phyloP scores from a whole-genome alignment of 805 yeast species.

The Cyberlindnera galapagoensis region DNA sequence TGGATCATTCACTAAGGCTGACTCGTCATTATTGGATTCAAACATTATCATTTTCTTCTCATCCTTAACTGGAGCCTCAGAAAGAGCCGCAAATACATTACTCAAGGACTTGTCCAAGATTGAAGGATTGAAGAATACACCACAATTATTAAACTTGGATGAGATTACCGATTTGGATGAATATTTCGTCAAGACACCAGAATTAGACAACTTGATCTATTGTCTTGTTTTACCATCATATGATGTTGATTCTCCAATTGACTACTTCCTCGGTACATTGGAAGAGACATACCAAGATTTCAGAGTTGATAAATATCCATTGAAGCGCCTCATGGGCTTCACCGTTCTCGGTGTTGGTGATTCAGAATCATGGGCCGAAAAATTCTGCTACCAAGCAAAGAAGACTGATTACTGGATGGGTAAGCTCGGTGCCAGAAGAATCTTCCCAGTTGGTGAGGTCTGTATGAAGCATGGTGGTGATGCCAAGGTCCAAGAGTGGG shows the following conservation, averaged over 20 bases:
- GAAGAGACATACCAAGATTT: constrained; percentile 80
- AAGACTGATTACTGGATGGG: constrained; percentile 69
- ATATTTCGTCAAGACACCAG: constrained; percentile 64
- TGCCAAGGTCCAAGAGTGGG: constrained; percentile 59
- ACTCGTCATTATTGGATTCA: constrained; percentile 40
- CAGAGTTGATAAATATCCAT: constrained; percentile 77
- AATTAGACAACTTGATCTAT: constrained; percentile 45
- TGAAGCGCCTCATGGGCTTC: constrained; percentile 64
- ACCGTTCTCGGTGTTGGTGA: constrained; percentile 88
- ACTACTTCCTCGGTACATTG: constrained; percentile 74
- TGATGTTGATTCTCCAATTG: constrained; percentile 89
- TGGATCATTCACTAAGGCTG: constrained; percentile 33
- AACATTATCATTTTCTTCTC: constrained; percentile 71
- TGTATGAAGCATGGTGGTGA: constrained; percentile 72
- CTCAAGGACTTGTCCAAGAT: constrained; percentile 29
- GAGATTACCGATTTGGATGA: constrained; percentile 81
- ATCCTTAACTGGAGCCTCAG: constrained; percentile 79
- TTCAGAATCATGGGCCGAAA: constrained; percentile 74
- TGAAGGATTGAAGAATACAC: constrained; percentile 29
- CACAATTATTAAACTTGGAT: constrained; percentile 63
- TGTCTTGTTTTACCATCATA: constrained; percentile 80
- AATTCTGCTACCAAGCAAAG: constrained; percentile 82
- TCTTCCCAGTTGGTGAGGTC: constrained; percentile 77
- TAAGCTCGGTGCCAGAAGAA: constrained; percentile 78
- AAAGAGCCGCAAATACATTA: constrained; percentile 56